Evolutionary conservation across 495 filamentous ascomycete species (phyloP).

Genomic region (Hypomontagnella submonticulosa): DNA sequence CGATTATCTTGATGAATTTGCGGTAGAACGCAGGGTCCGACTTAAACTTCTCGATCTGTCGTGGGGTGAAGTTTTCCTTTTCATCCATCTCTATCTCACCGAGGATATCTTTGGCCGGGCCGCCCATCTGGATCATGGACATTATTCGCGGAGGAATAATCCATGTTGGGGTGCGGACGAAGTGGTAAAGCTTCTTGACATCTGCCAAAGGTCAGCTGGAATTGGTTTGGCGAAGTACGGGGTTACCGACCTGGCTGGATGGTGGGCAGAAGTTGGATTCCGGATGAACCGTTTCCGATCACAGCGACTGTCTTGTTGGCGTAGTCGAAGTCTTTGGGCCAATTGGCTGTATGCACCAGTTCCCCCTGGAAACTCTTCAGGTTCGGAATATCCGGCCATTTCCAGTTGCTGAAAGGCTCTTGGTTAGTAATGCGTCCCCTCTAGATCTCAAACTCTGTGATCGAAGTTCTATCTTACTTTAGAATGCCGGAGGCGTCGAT

Average conservation of each 20-base stretch:
- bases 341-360: constrained; percentile 69
- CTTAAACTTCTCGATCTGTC: constrained; percentile 60
- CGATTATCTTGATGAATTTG: constrained; percentile 44
- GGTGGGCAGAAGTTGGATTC: constrained; percentile 69
- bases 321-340: constrained; percentile 66
- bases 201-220: constrained; percentile 45
- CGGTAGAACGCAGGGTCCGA: constrained; percentile 45
- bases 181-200: constrained; percentile 58
- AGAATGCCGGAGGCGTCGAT: constrained; percentile 69
- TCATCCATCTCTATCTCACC: constrained; percentile 48
- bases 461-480: constrained; percentile 56
- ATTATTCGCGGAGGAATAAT: constrained; percentile 65
- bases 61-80: constrained; percentile 49
- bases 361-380: constrained; percentile 60
- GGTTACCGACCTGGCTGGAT: constrained; percentile 63
- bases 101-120: constrained; percentile 42
- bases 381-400: constrained; percentile 66
- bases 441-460: background rate
- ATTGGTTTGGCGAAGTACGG: constrained; percentile 53
- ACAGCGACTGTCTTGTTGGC: constrained; percentile 67
- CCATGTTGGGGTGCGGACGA: constrained; percentile 74
- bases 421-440: constrained; percentile 36
- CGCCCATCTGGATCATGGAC: constrained; percentile 57
- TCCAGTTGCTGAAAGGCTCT: constrained; percentile 64
- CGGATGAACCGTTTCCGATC: constrained; percentile 69